phyloP scores from a whole-genome alignment of 176 grass and related monocot genomes.

The Oryza glaberrima region DNA sequence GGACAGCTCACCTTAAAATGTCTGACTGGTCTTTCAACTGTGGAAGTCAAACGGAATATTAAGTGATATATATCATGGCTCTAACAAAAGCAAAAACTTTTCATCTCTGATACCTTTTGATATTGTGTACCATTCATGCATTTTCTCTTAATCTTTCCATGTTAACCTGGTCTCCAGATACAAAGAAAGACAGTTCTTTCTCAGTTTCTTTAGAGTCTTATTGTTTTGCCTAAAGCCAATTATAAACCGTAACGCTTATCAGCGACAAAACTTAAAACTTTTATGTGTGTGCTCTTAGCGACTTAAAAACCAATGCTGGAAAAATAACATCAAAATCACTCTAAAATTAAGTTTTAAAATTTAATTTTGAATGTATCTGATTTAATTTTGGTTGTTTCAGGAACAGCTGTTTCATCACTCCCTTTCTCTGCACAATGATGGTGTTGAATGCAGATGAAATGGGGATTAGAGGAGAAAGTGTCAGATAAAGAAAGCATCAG shows the following conservation, averaged over 20 bases:
- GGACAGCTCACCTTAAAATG: slow-evolving; percentile 36
- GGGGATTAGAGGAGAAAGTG: neutral
- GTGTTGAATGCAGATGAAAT: neutral
- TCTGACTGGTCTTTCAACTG: slow-evolving; percentile 33
- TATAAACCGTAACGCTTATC: too few relatives aligned
- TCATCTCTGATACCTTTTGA: neutral
- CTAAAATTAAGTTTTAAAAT: too few relatives aligned
- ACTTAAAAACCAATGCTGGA: too few relatives aligned
- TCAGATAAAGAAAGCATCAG: neutral
- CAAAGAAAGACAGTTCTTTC: neutral
- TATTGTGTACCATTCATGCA: slow-evolving; percentile 6
- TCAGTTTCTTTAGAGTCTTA: neutral
- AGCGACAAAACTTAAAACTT: too few relatives aligned
- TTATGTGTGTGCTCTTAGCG: too few relatives aligned
- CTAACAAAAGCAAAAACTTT: slow-evolving; percentile 26
- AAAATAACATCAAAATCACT: too few relatives aligned
- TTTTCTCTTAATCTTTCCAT: neutral
- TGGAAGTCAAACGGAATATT: slow-evolving; percentile 41
- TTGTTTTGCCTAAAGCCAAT: too few relatives aligned
- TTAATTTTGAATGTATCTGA: neutral
- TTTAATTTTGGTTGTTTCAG: slow-evolving; percentile 18
- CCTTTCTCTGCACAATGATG: slow-evolving; percentile 3
- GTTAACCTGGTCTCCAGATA: neutral
- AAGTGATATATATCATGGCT: slow-evolving; percentile 16
- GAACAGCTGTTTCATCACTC: slow-evolving; percentile 10